Evolutionary conservation across 371 early-diverging fungal species (phyloP).

Genomic region (Apophysomyces elegans): DNA sequence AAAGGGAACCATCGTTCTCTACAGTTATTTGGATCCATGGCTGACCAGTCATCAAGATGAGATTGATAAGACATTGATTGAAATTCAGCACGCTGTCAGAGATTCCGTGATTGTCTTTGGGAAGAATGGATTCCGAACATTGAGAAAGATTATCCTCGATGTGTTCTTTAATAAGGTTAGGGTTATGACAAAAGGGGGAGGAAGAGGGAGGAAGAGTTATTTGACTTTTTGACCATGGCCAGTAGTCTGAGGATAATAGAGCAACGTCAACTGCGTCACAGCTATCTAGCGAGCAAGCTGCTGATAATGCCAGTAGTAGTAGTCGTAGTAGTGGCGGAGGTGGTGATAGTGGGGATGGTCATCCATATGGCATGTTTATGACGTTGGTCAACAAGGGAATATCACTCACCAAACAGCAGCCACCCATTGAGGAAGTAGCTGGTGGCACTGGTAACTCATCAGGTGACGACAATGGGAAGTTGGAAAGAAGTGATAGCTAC

Average conservation of each 20-base stretch:
- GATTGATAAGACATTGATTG: conserved; percentile 27
- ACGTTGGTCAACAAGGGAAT: conserved; percentile 4
- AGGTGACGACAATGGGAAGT: background rate
- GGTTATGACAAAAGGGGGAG: background rate
- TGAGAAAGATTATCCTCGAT: conserved; percentile 1
- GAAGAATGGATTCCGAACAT: conserved; percentile 5
- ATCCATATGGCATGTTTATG: conserved; percentile 4
- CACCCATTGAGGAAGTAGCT: background rate
- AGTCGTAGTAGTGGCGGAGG: too few relatives aligned
- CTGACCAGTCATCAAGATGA: conserved; percentile 18
- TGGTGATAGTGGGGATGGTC: background rate
- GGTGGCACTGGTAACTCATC: background rate
- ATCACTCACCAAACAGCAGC: background rate
- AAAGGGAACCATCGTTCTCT: conserved; percentile 26
- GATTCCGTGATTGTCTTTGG: conserved; percentile 18
- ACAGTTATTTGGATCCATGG: conserved; percentile 25
- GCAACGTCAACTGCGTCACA: background rate
- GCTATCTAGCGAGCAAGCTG: background rate
- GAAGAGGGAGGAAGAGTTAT: background rate
- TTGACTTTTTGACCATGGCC: background rate
- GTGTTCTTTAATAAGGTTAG: background rate
- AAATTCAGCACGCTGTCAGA: conserved; percentile 17
- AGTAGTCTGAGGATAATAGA: background rate
- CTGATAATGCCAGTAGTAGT: background rate
- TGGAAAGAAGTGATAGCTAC: conserved; percentile 14